A percentile compares a stretch with the other conserved stretches of the same genome.
Evolutionary conservation across 129 eudicot genomes (phyloP).

Genomic region (Cynara cardunculus): DNA sequence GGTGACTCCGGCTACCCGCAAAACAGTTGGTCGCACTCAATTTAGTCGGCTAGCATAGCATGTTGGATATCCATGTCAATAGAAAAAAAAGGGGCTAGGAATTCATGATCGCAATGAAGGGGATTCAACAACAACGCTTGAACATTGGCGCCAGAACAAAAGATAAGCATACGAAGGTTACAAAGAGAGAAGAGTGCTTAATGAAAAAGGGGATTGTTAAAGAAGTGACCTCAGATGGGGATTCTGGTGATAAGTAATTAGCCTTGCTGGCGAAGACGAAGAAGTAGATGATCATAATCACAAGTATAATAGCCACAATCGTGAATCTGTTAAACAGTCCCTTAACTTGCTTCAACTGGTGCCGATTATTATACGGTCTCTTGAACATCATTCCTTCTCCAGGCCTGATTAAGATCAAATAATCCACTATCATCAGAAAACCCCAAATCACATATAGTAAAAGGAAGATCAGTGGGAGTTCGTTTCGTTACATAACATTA

Average conservation of each 20-base stretch:
- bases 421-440: background rate
- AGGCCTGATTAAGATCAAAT: constrained; percentile 24
- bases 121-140: background rate
- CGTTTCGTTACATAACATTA: background rate
- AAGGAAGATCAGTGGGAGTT: background rate
- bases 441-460: background rate
- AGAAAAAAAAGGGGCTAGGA: background rate
- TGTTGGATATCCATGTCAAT: no score
- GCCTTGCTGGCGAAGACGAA: constrained; percentile 33
- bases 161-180: background rate
- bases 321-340: constrained; percentile 51
- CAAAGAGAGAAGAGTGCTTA: background rate
- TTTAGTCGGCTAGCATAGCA: no score
- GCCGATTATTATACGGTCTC: constrained; percentile 42
- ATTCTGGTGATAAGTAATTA: constrained; percentile 21
- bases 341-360: constrained; percentile 64
- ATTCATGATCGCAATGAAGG: constrained; percentile 6
- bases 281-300: constrained; percentile 55
- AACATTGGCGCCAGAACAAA: constrained; percentile 2
- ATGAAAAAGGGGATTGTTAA: background rate
- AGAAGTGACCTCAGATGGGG: constrained; percentile 50
- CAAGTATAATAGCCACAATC: constrained; percentile 41
- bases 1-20: no score
- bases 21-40: no score
- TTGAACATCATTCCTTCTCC: constrained; percentile 38